These are phyloP conservation scores for Phyllosticta ampelicida DNA, from an alignment of 2,329 filamentous ascomycete species.

Conservation along the genomic window DNA sequence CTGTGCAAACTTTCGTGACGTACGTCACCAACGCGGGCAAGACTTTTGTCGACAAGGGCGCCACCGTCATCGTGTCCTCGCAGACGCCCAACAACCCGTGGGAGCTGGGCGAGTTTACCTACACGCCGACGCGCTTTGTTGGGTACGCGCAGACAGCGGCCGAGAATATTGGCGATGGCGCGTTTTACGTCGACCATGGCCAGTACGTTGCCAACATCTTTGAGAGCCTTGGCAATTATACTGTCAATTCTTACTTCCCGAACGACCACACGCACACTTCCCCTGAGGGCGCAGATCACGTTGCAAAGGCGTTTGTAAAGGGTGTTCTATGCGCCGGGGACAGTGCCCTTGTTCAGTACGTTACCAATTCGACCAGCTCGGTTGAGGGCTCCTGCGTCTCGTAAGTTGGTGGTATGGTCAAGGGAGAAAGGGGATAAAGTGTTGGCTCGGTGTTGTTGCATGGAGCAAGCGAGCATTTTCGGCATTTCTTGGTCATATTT, in stretches of 20 bases:
- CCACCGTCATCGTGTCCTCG: conserved; percentile 44
- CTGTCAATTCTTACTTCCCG: conserved; percentile 37
- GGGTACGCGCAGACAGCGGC: conserved; percentile 13
- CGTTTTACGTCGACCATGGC: conserved; percentile 45
- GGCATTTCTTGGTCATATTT: no score
- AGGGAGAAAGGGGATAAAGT: no score
- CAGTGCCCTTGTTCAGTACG: conserved; percentile 16
- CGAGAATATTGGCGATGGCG: conserved; percentile 7
- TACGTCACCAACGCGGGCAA: conserved; percentile 47
- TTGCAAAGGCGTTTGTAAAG: conserved; percentile 49
- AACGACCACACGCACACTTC: conserved; percentile 55
- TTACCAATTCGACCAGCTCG: conserved; percentile 26
- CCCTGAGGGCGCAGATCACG: conserved; percentile 42
- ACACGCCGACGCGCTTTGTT: conserved; percentile 42
- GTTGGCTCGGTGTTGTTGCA: no score
- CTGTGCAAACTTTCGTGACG: conserved; percentile 47
- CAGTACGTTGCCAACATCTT: conserved; percentile 39
- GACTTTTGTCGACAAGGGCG: conserved; percentile 43
- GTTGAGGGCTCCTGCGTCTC: conserved; percentile 23
- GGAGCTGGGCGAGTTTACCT: conserved; percentile 41
- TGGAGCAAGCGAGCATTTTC: no score
- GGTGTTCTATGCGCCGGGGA: conserved; percentile 41
- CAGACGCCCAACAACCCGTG: conserved; percentile 51
- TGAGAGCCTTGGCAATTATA: conserved; percentile 13
- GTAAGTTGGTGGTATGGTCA: neutral